Evolutionary conservation across 2,329 filamentous ascomycete genomes (phyloP).

Genomic region (Epicoccum sorghinum): DNA sequence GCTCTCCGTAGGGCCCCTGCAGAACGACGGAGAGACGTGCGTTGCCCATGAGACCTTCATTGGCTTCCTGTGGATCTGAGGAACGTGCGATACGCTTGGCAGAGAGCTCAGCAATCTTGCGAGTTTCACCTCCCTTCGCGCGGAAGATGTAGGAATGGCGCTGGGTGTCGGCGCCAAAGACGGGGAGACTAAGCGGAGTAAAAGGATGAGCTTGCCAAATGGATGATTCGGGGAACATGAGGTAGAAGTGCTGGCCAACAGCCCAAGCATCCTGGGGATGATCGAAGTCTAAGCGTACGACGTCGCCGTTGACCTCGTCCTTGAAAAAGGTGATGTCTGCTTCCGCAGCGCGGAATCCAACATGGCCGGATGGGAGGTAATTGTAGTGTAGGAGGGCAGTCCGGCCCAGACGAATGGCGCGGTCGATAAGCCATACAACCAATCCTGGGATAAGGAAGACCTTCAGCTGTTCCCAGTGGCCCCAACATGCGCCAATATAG

Average conservation of each 20-base stretch:
- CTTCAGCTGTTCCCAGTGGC: conserved; percentile 70
- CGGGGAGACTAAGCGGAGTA: conserved; percentile 45
- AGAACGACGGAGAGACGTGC: conserved; percentile 41
- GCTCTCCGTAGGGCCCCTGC: conserved; percentile 44
- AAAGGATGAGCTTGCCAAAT: conserved; percentile 78
- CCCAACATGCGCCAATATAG: conserved; percentile 78
- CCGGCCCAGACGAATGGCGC: conserved; percentile 63
- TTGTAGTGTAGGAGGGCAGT: conserved; percentile 65
- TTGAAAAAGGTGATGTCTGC: conserved; percentile 39
- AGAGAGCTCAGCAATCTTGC: conserved; percentile 41
- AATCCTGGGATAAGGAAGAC: conserved; percentile 57
- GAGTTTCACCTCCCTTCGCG: conserved; percentile 42
- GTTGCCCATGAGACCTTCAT: conserved; percentile 30
- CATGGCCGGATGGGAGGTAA: conserved; percentile 37
- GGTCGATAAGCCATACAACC: conserved; percentile 69
- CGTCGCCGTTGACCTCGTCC: conserved; percentile 52
- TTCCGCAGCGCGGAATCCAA: conserved; percentile 37
- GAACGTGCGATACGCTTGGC: conserved; percentile 31
- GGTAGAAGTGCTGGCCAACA: conserved; percentile 73
- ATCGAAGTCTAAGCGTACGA: conserved; percentile 70
- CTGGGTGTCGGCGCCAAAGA: conserved; percentile 32
- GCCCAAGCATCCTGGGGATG: conserved; percentile 67
- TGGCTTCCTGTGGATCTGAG: conserved; percentile 27
- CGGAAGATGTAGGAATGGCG: conserved; percentile 46
- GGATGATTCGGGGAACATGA: conserved; percentile 69